Evolutionary conservation across 2,329 filamentous ascomycete genomes (phyloP).

Genomic region (Sporothrix luriei): DNA sequence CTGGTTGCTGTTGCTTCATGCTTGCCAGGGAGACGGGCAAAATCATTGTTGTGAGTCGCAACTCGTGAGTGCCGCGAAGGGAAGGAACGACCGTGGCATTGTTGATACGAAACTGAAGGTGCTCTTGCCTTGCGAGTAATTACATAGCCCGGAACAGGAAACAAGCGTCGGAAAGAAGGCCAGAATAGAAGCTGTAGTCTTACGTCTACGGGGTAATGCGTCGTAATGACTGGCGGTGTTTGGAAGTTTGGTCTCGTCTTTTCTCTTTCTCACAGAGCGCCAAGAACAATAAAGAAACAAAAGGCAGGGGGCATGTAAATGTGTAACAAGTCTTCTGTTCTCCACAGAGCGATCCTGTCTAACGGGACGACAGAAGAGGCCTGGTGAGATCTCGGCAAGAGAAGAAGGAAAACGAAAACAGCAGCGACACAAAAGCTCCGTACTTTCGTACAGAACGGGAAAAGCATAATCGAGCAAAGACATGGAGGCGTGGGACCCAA

Average conservation of each 20-base stretch:
- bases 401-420: neutral
- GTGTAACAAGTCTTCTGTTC: neutral
- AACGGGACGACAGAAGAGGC: constrained; percentile 12
- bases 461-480: constrained; percentile 26
- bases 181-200: neutral
- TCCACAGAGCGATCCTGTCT: neutral
- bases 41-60: constrained; percentile 27
- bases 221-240: neutral
- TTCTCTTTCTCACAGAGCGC: neutral
- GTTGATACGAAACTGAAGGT: neutral
- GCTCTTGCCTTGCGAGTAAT: constrained; percentile 1
- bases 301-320: neutral
- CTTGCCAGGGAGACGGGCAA: constrained; percentile 28
- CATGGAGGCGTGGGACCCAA: constrained; percentile 12
- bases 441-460: constrained; percentile 1
- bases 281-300: neutral
- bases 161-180: neutral
- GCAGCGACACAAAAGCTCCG: neutral
- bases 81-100: neutral
- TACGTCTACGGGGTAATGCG: too few species aligned
- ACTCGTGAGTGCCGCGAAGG: too few species aligned
- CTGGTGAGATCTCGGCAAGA: neutral
- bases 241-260: constrained; percentile 24
- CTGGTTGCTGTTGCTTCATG: neutral
- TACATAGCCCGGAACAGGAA: constrained; percentile 11